Base-by-base conservation (phyloP, 306 rosid species). In the Heteromeles arbutifolia region DNA sequence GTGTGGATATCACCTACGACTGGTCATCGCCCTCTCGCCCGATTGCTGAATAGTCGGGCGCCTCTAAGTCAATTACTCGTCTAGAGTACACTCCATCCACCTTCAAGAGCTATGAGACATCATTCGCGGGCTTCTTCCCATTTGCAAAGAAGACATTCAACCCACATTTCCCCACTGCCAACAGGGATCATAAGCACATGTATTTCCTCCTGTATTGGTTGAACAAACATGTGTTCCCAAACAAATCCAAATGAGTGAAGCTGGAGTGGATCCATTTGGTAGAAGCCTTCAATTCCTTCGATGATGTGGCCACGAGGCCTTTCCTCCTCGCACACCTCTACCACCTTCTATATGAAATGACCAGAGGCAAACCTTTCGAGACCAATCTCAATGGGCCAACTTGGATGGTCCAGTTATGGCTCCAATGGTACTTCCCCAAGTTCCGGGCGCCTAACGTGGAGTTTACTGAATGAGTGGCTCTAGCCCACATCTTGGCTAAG, bases 1-100 rank as follows among this genome's bases (percentile, higher is more conserved):
- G 6, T 0, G 0, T 13, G 2, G 50, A 44, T 0, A 14, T 44
- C 1, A 4, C 0, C 17, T 2, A 43, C 1, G 0, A 43, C 0
- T 43, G 0, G 1, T 11, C 15, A 8, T 43, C 4, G 0, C 0
- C 4, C 0, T 44, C 0, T 44, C 0, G 17, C 17, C 6, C 0
- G 0, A 44, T 17, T 1, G 0, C 0, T 44, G 2, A 44, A 44
- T 15, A 1, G 0, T 44, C 17, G 2, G 5, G 50, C 0, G 5
- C 17, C 0, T 44, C 2, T 13, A 3, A 44, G 12, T 13, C 5
- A 3, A 44, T 44, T 1, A 44, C 0, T 44, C 5, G 0, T 0
- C 1, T 44, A 5, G 2, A 13, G 17, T 44, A 13, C 1, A 12
- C 17, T 44, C 2, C 0, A 0, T 44, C 0, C 1, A 44, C 50